A percentile compares a stretch with the other conserved stretches of the same genome.
These are phyloP conservation scores for Beauveria scarabaeidicola DNA, from an alignment of 2,329 filamentous ascomycete species.

Conservation along the genomic window DNA sequence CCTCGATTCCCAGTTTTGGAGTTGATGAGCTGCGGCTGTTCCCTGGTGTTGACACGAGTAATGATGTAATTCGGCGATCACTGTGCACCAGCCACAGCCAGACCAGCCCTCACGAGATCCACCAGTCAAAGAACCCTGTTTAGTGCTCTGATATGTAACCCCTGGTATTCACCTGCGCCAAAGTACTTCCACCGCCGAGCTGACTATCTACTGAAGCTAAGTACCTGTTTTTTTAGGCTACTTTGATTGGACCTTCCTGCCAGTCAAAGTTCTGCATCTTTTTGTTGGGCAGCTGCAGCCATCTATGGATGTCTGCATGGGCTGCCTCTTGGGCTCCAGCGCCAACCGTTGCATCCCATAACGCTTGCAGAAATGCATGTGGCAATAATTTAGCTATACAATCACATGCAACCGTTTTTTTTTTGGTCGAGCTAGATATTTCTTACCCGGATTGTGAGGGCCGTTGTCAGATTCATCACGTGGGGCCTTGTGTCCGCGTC, in stretches of 20 bases:
- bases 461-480: background rate
- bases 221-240: too few species aligned
- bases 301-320: background rate
- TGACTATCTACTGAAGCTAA: too few species aligned
- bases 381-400: background rate
- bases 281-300: background rate
- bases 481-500: background rate
- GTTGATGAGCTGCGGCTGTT: background rate
- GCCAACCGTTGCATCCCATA: background rate
- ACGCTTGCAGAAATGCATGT: background rate
- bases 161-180: too few species aligned
- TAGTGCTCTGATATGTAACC: too few species aligned
- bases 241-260: too few species aligned
- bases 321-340: background rate
- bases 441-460: background rate
- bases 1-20: conserved; percentile 1
- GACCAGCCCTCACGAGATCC: too few species aligned
- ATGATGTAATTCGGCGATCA: conserved; percentile 11
- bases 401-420: background rate
- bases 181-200: too few species aligned
- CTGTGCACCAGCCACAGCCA: background rate
- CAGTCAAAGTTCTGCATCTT: too few species aligned
- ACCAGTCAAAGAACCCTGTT: too few species aligned
- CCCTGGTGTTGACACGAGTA: background rate
- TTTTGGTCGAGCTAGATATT: background rate